Conservation (phyloP, 352 stramenopile species). For the Pythium guiyangense region DNA sequence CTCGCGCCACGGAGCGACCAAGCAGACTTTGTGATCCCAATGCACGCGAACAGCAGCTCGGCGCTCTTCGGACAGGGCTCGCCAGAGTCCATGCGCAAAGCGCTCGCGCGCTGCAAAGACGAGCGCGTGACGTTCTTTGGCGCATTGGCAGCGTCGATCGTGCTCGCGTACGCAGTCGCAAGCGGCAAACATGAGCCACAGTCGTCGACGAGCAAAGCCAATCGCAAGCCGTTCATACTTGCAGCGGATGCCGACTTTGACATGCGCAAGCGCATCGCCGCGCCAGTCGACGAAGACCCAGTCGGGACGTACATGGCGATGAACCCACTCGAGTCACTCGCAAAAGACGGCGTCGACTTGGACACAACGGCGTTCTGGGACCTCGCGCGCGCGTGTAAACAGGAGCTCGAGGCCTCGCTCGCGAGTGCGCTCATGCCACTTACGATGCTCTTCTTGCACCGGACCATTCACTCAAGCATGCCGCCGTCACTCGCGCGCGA, state of each 20-base stretch:
- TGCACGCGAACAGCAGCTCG: constrained; percentile 22
- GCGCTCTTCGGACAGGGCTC: constrained; percentile 34
- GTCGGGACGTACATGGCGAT: constrained; percentile 1
- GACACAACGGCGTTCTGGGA: constrained; percentile 11
- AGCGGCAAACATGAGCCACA: not conserved
- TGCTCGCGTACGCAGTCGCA: constrained; percentile 1
- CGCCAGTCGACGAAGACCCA: not conserved
- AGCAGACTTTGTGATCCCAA: constrained; percentile 26
- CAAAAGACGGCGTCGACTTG: constrained; percentile 1
- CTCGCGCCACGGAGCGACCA: constrained; percentile 21
- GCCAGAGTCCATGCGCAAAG: constrained; percentile 25
- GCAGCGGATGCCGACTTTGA: not conserved
- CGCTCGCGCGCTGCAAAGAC: constrained; percentile 28
- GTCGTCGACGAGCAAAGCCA: too few species aligned
- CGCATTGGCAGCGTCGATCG: constrained; percentile 23
- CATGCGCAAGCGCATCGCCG: constrained; percentile 2
- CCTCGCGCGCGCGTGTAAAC: constrained; percentile 7
- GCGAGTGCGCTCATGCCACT: constrained; percentile 2
- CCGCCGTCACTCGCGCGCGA: not conserved
- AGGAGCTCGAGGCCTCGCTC: too few species aligned
- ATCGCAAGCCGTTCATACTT: not conserved
- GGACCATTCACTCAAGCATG: not conserved
- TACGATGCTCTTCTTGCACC: not conserved
- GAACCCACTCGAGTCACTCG: not conserved
- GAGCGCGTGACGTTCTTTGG: constrained; percentile 33